Evolutionary conservation across 306 rosid species (phyloP).

Genomic region (Trifolium subterraneum): DNA sequence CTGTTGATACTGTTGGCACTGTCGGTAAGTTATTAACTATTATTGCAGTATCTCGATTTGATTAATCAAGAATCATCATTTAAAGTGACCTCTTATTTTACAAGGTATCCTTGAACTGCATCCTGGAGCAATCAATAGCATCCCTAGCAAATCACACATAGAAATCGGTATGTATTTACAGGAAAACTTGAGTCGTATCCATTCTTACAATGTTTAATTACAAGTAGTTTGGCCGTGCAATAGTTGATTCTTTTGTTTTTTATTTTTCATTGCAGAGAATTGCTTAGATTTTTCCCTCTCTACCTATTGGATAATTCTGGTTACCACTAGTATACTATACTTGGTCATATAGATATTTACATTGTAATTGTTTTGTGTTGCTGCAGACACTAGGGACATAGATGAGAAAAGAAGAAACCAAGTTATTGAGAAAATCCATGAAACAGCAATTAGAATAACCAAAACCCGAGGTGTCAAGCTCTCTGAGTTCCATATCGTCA

Average conservation of each 20-base stretch:
- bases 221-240: slow-evolving; percentile 28
- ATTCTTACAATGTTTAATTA: slow-evolving; percentile 17
- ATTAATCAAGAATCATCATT: not conserved
- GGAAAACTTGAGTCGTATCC: slow-evolving; percentile 17
- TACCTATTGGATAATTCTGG: slow-evolving; percentile 29
- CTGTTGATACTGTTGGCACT: slow-evolving; percentile 93
- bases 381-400: slow-evolving; percentile 86
- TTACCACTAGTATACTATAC: slow-evolving; percentile 12
- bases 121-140: slow-evolving; percentile 98
- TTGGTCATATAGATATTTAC: slow-evolving; percentile 19
- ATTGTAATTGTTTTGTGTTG: slow-evolving; percentile 31
- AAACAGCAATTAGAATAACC: slow-evolving; percentile 71
- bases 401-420: slow-evolving; percentile 81
- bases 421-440: slow-evolving; percentile 75
- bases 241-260: slow-evolving; percentile 20
- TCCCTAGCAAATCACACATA: slow-evolving; percentile 87
- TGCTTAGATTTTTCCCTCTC: not conserved
- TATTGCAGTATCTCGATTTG: not conserved
- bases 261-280: not conserved
- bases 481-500: slow-evolving; percentile 72
- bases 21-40: slow-evolving; percentile 67
- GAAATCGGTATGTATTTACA: slow-evolving; percentile 73
- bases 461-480: slow-evolving; percentile 71
- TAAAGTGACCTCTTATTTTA: slow-evolving; percentile 36
- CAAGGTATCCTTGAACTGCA: slow-evolving; percentile 85